phyloP scores from a whole-genome alignment of 176 grass and related monocot genomes.

The Rhynchospora breviuscula region DNA sequence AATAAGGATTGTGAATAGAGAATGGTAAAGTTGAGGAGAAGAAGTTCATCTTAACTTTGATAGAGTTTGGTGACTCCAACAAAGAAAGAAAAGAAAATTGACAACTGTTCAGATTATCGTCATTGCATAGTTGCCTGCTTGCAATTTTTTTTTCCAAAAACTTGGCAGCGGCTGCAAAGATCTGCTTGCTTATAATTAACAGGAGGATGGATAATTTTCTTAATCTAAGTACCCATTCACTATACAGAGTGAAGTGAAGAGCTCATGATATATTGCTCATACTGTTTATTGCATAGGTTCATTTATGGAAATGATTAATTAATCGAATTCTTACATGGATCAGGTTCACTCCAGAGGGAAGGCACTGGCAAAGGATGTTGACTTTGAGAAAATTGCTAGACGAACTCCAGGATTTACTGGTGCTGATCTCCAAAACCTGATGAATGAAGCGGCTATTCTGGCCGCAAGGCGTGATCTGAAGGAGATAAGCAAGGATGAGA shows the following conservation, averaged over 20 bases:
- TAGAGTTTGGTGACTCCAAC: not conserved
- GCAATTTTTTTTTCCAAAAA: not conserved
- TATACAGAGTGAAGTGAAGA: not conserved
- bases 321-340: not conserved
- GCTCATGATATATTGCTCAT: not conserved
- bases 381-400: slow-evolving; percentile 93
- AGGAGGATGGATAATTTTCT: slow-evolving; percentile 1
- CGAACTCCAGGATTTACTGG: slow-evolving; percentile 96
- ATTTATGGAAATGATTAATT: not conserved
- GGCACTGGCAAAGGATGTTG: slow-evolving; percentile 84
- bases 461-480: slow-evolving; percentile 91
- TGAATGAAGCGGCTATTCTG: slow-evolving; percentile 97
- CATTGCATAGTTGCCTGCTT: not conserved
- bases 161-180: too few relatives aligned
- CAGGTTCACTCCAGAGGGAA: slow-evolving; percentile 98
- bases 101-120: not conserved
- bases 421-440: slow-evolving; percentile 94
- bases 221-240: not conserved
- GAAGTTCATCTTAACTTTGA: not conserved
- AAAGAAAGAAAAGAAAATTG: not conserved
- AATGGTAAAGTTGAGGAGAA: not conserved
- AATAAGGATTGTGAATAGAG: too few relatives aligned
- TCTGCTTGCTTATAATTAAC: not conserved
- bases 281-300: not conserved
- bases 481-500: slow-evolving; percentile 99